Percentiles rank a stretch among this genome's conserved stretches.
Evolutionary conservation across 352 stramenopile species (phyloP).

Genomic region (Phytophthora sp.): DNA sequence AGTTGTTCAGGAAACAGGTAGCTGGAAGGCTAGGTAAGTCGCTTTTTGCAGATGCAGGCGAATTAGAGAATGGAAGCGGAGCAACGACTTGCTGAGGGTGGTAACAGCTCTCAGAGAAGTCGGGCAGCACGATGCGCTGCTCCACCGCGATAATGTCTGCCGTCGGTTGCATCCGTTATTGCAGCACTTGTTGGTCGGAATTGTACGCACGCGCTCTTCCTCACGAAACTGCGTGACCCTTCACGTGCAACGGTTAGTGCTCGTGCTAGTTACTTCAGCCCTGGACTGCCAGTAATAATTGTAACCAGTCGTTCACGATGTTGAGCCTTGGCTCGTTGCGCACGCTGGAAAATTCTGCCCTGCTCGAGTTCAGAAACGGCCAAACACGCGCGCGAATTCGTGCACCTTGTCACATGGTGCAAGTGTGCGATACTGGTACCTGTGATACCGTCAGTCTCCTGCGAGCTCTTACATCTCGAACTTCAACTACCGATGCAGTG

Average conservation of each 20-base stretch:
- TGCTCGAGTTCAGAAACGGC: slow-evolving; percentile 4
- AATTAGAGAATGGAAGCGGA: slow-evolving; percentile 38
- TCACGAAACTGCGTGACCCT: slow-evolving; percentile 2
- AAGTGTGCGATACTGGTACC: too few species aligned
- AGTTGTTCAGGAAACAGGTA: slow-evolving; percentile 18
- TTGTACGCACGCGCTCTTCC: background rate
- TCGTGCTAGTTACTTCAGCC: too few species aligned
- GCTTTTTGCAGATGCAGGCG: slow-evolving; percentile 32
- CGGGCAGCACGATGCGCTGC: background rate
- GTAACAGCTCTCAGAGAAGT: slow-evolving; percentile 5
- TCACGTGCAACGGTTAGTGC: slow-evolving; percentile 1
- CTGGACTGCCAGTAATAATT: too few species aligned
- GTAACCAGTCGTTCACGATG: background rate
- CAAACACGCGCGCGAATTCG: slow-evolving; percentile 1
- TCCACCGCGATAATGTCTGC: background rate
- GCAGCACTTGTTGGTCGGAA: background rate
- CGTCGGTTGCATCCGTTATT: slow-evolving; percentile 3
- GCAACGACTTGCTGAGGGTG: background rate
- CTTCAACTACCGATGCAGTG: too few species aligned
- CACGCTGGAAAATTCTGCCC: background rate
- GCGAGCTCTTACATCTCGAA: too few species aligned
- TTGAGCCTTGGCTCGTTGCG: too few species aligned
- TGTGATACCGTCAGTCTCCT: too few species aligned
- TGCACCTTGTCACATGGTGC: slow-evolving; percentile 4
- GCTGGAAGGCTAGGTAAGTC: slow-evolving; percentile 27